Evolutionary conservation across 306 rosid species (phyloP).

Genomic region (Citrullus mucosospermus): DNA sequence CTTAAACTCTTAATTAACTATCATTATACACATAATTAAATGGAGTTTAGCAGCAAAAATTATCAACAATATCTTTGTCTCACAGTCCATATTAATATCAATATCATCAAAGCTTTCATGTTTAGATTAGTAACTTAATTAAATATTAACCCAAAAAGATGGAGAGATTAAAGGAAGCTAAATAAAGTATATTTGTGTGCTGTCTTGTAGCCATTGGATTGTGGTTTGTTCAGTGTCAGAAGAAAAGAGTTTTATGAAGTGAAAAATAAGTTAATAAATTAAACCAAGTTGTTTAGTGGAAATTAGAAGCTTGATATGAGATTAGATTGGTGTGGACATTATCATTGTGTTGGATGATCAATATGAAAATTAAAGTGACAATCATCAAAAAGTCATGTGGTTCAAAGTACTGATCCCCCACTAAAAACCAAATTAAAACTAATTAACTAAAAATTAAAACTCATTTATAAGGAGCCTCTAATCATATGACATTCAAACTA

Average conservation of each 20-base stretch:
- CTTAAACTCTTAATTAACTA: neutral
- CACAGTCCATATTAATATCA: neutral
- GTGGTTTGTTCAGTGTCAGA: neutral
- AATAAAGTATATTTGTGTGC: neutral
- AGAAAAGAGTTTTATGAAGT: neutral
- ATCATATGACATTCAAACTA: neutral
- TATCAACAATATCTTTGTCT: neutral
- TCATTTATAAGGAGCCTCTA: neutral
- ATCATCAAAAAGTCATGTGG: neutral
- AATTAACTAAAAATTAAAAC: neutral
- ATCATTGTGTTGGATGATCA: constrained; percentile 2
- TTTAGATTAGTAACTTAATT: neutral
- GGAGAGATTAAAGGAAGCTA: neutral
- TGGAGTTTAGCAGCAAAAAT: neutral
- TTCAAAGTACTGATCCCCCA: constrained; percentile 4
- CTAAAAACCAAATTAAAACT: neutral
- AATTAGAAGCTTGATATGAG: neutral
- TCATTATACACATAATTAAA: neutral
- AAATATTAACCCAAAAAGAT: neutral
- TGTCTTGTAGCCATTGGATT: neutral
- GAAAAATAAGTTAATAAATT: neutral
- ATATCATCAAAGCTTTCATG: neutral
- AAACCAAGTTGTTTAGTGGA: neutral
- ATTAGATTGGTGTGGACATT: neutral
- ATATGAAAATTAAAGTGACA: neutral